Evolutionary conservation across 768 basidiomycete genomes (phyloP).

Genomic region (Termitomyces sp.): DNA sequence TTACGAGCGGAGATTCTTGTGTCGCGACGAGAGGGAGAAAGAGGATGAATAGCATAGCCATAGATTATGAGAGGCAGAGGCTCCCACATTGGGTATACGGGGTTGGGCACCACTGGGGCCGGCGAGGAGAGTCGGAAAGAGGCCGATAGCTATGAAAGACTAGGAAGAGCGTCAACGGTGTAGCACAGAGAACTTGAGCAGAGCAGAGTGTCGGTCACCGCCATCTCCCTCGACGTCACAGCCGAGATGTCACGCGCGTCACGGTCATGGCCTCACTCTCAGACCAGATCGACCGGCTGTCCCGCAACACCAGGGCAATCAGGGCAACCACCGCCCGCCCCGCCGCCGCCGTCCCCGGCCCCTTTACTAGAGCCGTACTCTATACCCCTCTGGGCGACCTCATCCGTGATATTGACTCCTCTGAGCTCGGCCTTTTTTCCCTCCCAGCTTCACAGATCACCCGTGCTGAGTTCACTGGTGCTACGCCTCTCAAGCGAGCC

Average conservation of each 20-base stretch:
- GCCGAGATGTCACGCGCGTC: background rate
- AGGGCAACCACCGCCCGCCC: conserved; percentile 33
- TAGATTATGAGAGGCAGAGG: conserved; percentile 70
- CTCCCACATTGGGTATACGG: conserved; percentile 37
- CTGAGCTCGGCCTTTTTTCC: conserved; percentile 75
- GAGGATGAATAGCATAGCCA: conserved; percentile 85
- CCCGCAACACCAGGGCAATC: conserved; percentile 46
- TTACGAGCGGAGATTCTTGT: conserved; percentile 55
- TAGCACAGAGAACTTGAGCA: background rate
- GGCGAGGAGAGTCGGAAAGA: background rate
- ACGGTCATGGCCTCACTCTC: conserved; percentile 47
- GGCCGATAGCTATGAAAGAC: background rate
- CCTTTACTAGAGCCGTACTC: conserved; percentile 65
- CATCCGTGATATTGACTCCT: conserved; percentile 73
- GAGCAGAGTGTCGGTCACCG: background rate
- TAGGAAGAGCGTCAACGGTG: background rate
- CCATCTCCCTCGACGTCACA: background rate
- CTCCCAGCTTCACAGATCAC: conserved; percentile 45
- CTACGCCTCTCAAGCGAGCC: conserved; percentile 59
- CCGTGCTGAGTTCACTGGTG: conserved; percentile 61
- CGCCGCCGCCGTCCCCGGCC: conserved; percentile 25
- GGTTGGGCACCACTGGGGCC: background rate
- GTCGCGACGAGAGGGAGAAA: conserved; percentile 70
- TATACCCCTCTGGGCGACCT: conserved; percentile 61
- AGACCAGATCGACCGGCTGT: conserved; percentile 66